Percentiles rank a stretch among this genome's conserved stretches.
phyloP scores from a whole-genome alignment of 139 green algal species.

The Chlamydomonas incerta region DNA sequence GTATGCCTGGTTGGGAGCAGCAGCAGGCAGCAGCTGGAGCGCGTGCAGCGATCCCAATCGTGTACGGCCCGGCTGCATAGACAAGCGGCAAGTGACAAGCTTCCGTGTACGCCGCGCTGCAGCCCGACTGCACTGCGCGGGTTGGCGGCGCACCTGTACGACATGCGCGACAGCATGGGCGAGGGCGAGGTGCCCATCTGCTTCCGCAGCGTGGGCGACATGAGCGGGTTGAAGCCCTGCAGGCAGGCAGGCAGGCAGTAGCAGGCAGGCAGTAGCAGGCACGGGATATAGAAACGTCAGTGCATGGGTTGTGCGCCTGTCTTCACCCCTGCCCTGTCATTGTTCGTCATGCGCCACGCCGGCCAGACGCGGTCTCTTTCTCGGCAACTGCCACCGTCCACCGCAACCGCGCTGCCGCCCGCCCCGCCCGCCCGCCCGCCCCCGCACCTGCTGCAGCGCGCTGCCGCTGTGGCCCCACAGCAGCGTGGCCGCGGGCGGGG shows the following conservation, averaged over 20 bases:
- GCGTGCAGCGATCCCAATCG: neutral
- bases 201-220: slow-evolving; percentile 50
- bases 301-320: neutral
- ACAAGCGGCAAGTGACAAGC: too few species aligned
- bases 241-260: too few species aligned
- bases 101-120: too few species aligned
- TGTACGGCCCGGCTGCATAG: too few species aligned
- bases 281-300: too few species aligned
- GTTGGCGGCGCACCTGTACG: slow-evolving; percentile 24
- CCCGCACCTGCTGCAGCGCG: neutral
- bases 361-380: too few species aligned
- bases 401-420: too few species aligned
- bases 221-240: slow-evolving; percentile 56
- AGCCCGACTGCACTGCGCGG: too few species aligned
- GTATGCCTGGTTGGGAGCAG: neutral
- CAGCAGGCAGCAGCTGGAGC: too few species aligned
- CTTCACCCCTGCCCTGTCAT: neutral
- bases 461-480: slow-evolving; percentile 47
- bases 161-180: neutral
- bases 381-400: too few species aligned
- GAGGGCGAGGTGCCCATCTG: slow-evolving; percentile 35
- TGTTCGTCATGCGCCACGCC: neutral
- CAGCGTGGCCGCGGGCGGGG: slow-evolving; percentile 11
- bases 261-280: too few species aligned
- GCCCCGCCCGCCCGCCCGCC: too few species aligned